Evolutionary conservation across 305 asterid species (phyloP).

Genomic region (Fraxinus sp.): DNA sequence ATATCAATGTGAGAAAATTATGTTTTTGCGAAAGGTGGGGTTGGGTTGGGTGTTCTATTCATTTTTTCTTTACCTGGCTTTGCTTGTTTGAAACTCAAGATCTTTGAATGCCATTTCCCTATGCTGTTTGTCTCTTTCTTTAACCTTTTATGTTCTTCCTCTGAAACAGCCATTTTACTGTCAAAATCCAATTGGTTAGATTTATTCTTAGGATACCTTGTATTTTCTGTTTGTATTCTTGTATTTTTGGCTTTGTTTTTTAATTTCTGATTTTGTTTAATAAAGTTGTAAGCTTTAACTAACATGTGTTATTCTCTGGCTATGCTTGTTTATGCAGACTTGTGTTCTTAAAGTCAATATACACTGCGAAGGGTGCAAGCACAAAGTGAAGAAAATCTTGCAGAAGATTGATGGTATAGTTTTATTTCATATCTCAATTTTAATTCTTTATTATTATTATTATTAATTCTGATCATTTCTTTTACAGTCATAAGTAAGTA

Average conservation of each 20-base stretch:
- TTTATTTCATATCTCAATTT: not conserved
- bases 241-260: not conserved
- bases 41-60: not conserved
- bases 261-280: constrained; percentile 9
- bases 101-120: not conserved
- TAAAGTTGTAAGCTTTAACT: not conserved
- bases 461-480: too few species aligned
- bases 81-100: constrained; percentile 28
- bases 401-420: constrained; percentile 57
- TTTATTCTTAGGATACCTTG: not conserved
- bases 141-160: not conserved
- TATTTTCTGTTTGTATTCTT: not conserved
- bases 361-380: constrained; percentile 97
- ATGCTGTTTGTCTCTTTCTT: not conserved
- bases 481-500: too few species aligned
- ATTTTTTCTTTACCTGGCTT: constrained; percentile 18
- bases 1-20: not conserved
- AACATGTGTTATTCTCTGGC: constrained; percentile 26
- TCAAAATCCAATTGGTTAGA: not conserved
- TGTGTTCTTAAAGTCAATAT: constrained; percentile 88
- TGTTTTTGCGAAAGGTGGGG: not conserved
- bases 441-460: too few species aligned
- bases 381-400: constrained; percentile 63
- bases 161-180: not conserved
- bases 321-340: constrained; percentile 24